Evolutionary conservation across 352 stramenopile species (phyloP).

Genomic region (Pythium monospermum): DNA sequence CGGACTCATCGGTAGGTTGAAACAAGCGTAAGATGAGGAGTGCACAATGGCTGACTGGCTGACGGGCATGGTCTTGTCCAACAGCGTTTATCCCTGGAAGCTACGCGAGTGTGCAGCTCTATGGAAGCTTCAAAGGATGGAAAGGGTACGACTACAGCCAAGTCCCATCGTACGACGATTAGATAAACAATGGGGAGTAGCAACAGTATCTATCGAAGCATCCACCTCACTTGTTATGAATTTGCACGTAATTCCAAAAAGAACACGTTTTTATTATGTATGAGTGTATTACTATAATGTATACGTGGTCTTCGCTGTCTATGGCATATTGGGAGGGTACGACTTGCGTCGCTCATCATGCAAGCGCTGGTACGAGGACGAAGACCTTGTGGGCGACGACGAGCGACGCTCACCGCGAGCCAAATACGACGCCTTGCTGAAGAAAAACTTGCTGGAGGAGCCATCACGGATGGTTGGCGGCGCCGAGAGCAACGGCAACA

Average conservation of each 20-base stretch:
- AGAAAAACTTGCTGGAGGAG: constrained; percentile 43
- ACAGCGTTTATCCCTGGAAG: constrained; percentile 82
- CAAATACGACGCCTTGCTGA: constrained; percentile 52
- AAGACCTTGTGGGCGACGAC: constrained; percentile 28
- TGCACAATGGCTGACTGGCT: background rate
- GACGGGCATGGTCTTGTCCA: background rate
- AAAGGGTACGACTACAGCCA: constrained; percentile 83
- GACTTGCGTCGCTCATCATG: constrained; percentile 29
- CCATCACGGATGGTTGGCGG: constrained; percentile 35
- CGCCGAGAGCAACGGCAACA: constrained; percentile 45
- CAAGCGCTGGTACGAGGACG: constrained; percentile 11
- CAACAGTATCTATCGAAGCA: background rate
- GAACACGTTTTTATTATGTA: background rate
- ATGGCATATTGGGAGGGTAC: too few relatives aligned
- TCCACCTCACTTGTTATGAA: background rate
- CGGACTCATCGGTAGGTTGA: constrained; percentile 62
- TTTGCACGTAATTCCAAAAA: background rate
- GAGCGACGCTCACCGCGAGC: constrained; percentile 20
- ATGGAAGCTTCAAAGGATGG: constrained; percentile 79
- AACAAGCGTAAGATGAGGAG: too few relatives aligned
- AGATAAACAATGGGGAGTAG: background rate
- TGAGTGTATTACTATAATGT: too few relatives aligned
- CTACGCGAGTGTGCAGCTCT: constrained; percentile 76
- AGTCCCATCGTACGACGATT: constrained; percentile 83
- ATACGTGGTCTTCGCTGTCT: too few relatives aligned